A percentile compares a stretch with the other conserved stretches of the same genome.
Evolutionary conservation across 495 filamentous ascomycete species (phyloP).

Genomic region (Melanomma pulvis-pyrius): DNA sequence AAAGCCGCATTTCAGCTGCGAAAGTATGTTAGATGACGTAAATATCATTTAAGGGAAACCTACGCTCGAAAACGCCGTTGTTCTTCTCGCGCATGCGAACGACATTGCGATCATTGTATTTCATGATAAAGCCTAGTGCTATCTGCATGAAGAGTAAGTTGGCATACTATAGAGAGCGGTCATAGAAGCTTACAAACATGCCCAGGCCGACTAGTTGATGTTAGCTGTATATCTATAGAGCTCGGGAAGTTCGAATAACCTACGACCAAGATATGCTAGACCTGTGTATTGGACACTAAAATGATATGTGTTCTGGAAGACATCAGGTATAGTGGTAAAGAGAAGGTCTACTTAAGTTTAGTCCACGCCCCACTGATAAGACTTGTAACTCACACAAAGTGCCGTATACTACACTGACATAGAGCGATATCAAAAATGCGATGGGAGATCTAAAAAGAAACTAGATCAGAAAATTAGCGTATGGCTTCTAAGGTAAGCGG

Average conservation of each 20-base stretch:
- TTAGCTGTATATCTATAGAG: background rate
- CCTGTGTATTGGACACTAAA: slow-evolving; percentile 25
- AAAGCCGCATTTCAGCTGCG: slow-evolving; percentile 32
- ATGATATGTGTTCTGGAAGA: slow-evolving; percentile 31
- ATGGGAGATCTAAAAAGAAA: slow-evolving; percentile 31
- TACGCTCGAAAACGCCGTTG: slow-evolving; percentile 31
- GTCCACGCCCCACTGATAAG: background rate
- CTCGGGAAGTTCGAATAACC: background rate
- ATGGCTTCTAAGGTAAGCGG: background rate
- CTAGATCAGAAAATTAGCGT: background rate
- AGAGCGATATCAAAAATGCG: slow-evolving; percentile 24
- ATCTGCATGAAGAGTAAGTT: slow-evolving; percentile 11
- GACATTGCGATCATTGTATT: slow-evolving; percentile 22
- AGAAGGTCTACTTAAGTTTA: slow-evolving; percentile 27
- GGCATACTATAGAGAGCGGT: background rate
- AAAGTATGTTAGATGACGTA: background rate
- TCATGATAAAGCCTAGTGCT: slow-evolving; percentile 19
- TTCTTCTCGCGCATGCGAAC: slow-evolving; percentile 29
- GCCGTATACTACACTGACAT: slow-evolving; percentile 30
- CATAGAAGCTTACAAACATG: slow-evolving; percentile 25
- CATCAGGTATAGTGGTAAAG: slow-evolving; percentile 29
- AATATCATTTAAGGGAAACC: background rate
- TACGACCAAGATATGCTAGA: slow-evolving; percentile 33
- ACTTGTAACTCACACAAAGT: slow-evolving; percentile 18
- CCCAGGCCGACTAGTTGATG: slow-evolving; percentile 16